A percentile compares a stretch with the other conserved stretches of the same genome.
Evolutionary conservation across 768 basidiomycete genomes (phyloP).

Genomic region (Pleurotus salmoneostramineus): DNA sequence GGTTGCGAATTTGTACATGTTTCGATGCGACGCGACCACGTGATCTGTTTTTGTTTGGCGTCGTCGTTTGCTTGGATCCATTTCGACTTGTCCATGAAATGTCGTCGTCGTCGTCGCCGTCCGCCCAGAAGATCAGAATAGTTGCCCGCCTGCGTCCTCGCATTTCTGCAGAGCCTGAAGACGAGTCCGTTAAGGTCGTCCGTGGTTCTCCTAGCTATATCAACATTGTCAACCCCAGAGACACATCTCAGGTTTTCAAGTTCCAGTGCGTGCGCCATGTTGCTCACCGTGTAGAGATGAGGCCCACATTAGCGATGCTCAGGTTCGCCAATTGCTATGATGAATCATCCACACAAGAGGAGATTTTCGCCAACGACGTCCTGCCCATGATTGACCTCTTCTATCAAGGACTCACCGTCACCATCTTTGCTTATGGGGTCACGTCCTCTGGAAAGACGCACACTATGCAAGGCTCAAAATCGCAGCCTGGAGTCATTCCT

Average conservation of each 20-base stretch:
- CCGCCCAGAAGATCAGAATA: constrained; percentile 52
- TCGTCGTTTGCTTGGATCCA: too few relatives aligned
- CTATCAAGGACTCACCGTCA: constrained; percentile 78
- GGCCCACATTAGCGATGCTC: neutral
- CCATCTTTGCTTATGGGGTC: constrained; percentile 88
- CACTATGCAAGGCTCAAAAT: constrained; percentile 82
- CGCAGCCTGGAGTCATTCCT: constrained; percentile 83
- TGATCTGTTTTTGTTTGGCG: too few relatives aligned
- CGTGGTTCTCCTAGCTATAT: constrained; percentile 43
- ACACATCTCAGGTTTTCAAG: constrained; percentile 66
- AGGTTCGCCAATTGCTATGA: constrained; percentile 80
- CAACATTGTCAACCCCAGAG: constrained; percentile 67
- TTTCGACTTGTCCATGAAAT: too few relatives aligned
- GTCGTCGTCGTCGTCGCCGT: too few relatives aligned
- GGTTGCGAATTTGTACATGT: too few relatives aligned
- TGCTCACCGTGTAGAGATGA: neutral
- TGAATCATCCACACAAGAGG: constrained; percentile 63
- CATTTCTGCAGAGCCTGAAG: constrained; percentile 58
- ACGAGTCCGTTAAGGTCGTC: constrained; percentile 53
- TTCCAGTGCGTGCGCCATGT: constrained; percentile 54
- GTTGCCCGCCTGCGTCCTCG: constrained; percentile 68
- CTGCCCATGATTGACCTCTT: constrained; percentile 76
- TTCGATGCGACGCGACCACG: too few relatives aligned
- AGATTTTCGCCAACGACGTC: constrained; percentile 76
- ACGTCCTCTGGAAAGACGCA: constrained; percentile 91